Conservation (phyloP, 805 yeast genomes). For the Kockiozyma suomiensis region DNA sequence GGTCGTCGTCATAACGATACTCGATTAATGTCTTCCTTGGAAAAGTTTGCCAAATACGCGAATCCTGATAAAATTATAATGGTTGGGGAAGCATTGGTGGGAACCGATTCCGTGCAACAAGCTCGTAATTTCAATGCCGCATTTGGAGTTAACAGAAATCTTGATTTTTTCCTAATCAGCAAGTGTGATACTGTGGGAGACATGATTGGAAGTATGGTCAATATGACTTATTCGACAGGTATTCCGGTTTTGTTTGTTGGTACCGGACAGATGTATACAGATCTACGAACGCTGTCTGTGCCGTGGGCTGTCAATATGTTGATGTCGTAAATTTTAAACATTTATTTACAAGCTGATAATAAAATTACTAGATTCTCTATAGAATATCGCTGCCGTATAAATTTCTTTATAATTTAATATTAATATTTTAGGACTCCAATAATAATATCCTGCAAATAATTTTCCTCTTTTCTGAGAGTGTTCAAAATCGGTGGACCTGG, state of each 20-base stretch:
- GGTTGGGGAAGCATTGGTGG: conserved; percentile 98
- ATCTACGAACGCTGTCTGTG: conserved; percentile 83
- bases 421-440: no score
- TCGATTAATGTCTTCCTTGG: conserved; percentile 91
- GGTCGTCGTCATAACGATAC: conserved; percentile 97
- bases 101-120: conserved; percentile 95
- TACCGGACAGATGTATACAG: conserved; percentile 96
- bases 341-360: no score
- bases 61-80: conserved; percentile 93
- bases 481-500: conserved; percentile 5
- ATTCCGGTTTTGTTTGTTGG: conserved; percentile 96
- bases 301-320: conserved; percentile 89
- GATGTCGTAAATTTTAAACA: conserved; percentile 52
- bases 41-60: conserved; percentile 93
- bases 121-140: conserved; percentile 92
- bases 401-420: no score
- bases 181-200: conserved; percentile 98
- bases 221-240: conserved; percentile 94
- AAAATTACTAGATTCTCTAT: no score
- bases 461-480: no score
- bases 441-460: no score
- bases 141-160: conserved; percentile 76
- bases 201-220: conserved; percentile 93
- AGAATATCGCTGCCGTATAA: no score
- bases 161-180: conserved; percentile 89